phyloP scores from a whole-genome alignment of 441 rosid species.

The Rhodomyrtus psidioides region DNA sequence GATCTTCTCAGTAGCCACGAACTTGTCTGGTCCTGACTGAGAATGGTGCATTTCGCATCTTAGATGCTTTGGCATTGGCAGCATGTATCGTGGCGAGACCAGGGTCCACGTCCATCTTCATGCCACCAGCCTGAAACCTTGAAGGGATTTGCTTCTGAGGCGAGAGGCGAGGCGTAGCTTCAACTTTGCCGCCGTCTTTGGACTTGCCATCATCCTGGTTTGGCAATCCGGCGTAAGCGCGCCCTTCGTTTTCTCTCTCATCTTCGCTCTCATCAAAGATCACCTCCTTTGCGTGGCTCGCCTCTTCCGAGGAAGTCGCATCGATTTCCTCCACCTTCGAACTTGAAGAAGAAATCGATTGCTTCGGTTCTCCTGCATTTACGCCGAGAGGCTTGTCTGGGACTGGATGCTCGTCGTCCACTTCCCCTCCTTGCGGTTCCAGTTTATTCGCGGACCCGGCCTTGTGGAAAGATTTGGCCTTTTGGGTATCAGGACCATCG shows the following conservation, averaged over 20 bases:
- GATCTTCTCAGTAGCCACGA: slow-evolving; percentile 37
- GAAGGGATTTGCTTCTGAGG: slow-evolving; percentile 16
- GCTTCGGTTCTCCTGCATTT: slow-evolving; percentile 19
- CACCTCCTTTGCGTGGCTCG: slow-evolving; percentile 39
- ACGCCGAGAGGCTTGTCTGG: slow-evolving; percentile 7
- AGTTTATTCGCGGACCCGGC: slow-evolving; percentile 5
- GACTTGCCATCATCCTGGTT: neutral
- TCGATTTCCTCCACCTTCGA: slow-evolving; percentile 31
- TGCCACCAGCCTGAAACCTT: slow-evolving; percentile 30
- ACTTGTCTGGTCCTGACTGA: slow-evolving; percentile 54
- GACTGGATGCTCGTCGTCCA: slow-evolving; percentile 5
- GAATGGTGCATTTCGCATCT: slow-evolving; percentile 18
- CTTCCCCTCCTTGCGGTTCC: slow-evolving; percentile 8
- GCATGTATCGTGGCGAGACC: slow-evolving; percentile 15
- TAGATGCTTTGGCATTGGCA: slow-evolving; percentile 9
- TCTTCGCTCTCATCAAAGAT: slow-evolving; percentile 47
- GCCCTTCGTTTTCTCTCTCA: slow-evolving; percentile 13
- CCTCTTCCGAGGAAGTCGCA: slow-evolving; percentile 22
- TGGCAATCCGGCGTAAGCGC: neutral
- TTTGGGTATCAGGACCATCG: slow-evolving; percentile 5
- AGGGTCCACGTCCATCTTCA: slow-evolving; percentile 15
- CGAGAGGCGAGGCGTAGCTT: neutral
- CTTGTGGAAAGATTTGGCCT: neutral
- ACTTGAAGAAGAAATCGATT: slow-evolving; percentile 21
- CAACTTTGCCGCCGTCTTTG: neutral